Evolutionary conservation across 1,284 basidiomycete genomes (phyloP).

Genomic region (Cryptococcus sp.): DNA sequence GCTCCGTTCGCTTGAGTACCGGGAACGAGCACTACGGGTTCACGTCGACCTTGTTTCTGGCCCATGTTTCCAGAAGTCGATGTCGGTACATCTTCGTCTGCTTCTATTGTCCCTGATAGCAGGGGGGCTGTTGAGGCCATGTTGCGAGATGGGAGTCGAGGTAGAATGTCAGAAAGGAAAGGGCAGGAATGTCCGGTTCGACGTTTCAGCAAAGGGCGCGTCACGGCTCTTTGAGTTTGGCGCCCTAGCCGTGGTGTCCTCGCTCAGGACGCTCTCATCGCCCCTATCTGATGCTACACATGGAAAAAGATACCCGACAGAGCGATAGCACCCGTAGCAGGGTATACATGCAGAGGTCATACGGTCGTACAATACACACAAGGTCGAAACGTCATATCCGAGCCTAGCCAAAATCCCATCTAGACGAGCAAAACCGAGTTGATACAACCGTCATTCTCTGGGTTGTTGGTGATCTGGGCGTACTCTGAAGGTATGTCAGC

Average conservation of each 20-base stretch:
- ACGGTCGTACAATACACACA: conserved; percentile 1
- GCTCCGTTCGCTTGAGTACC: conserved; percentile 25
- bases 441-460: conserved; percentile 94
- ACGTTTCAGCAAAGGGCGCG: too few relatives aligned
- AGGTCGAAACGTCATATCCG: too few relatives aligned
- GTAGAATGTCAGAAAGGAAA: background rate
- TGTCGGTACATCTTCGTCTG: conserved; percentile 38
- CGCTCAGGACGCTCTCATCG: too few relatives aligned
- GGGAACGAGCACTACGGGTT: conserved; percentile 40
- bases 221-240: too few relatives aligned
- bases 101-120: conserved; percentile 46
- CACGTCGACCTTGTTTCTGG: conserved; percentile 8
- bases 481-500: conserved; percentile 58
- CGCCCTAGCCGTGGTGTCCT: too few relatives aligned
- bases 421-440: conserved; percentile 70
- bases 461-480: conserved; percentile 94
- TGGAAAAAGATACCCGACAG: too few relatives aligned
- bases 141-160: background rate
- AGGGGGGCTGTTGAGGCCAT: conserved; percentile 38
- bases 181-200: too few relatives aligned
- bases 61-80: conserved; percentile 42
- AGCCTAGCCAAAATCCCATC: background rate
- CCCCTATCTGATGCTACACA: too few relatives aligned
- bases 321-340: too few relatives aligned
- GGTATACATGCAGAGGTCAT: conserved; percentile 8